Evolutionary conservation across 805 yeast genomes (phyloP), one percentile per base, ranked within the genome.

Genomic region (Lipomyces yamadae): DNA sequence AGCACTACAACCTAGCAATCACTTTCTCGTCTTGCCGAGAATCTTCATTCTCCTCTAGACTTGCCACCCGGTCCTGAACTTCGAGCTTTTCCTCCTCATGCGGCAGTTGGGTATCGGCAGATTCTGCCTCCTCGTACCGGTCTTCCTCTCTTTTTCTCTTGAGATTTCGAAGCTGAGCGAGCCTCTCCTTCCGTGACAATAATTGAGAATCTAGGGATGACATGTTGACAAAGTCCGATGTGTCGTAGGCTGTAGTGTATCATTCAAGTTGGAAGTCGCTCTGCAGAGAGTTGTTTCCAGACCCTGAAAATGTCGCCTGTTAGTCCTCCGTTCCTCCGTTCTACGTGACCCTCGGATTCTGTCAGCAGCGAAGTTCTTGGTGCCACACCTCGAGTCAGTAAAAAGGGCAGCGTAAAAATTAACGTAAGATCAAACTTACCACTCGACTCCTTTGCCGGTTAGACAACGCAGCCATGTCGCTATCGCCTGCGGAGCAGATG

Each of bases 121-220:
- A 7, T 13, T 10, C 37, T 4, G 10, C 55, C 5, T 30, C 57
- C 53, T 61, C 61, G 15, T 24, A 15, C 18, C 34, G 56, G 6
- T 42, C 68, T 8, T 59, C 70, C 15, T 35, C 62, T 11, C 72
- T 65, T 53, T 75, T 76, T 34, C 71, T 67, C 35, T 68, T 68
- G 42, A 76, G 65, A 58, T 67, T 68, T 10, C 78, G 71, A 45
- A 76, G 70, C 63, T 75, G 74, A 13, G 78, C 77, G 33, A 76
- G 70, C 56, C 77, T 62, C 57, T 76, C 77, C 57, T 75, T 76
- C 37, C 79, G 70, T 58, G 71, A 70, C 32, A 68, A 72, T 1
- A 76, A 74, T 55, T 76, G 79, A 29, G 74, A 64, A 58, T 71
- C 77, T 42, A 77, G 53, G 5, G 71, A 66, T 13, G 71, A 65